Evolutionary conservation across 768 basidiomycete species (phyloP), one percentile per base, ranked within the genome.

Genomic region (Leccinum subtestaceum): DNA sequence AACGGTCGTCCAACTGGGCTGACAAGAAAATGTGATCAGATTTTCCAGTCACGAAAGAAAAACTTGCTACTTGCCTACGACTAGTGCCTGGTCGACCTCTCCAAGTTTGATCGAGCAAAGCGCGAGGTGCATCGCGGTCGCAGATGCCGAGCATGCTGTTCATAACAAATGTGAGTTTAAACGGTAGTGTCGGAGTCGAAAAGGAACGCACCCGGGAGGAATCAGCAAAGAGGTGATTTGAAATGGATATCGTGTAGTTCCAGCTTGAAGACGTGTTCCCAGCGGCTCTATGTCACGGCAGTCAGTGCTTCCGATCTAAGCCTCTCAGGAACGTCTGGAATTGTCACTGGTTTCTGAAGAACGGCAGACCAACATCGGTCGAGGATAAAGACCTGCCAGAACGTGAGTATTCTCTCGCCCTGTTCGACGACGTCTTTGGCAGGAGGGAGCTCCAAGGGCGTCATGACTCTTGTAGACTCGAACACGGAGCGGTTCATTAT

Each of bases 321-420:
- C 10, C 80, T 75, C 56, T 84, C 80, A 36, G 79, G 76, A 52
- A 83, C 82, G 63, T 92, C 89, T 13, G 84, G 82, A 46, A 92
- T 83, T 45, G 84, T 77, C 10, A 78, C 75, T 5, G 89, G 88
- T 60, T 86, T 86, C 31, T 84, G 85, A 6, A 91, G 79, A 10
- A 84, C 81, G 5, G 87, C 84, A 21, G 89, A 89, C 88, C 89
- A 91, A 67, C 88, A 90, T 31, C 86, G 83, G 72, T 93, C 91
- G 62, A 92, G 76, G 65, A 84, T 83, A 72, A 85, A 93, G 11
- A 89, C 88, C 68, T 91, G 88, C 91, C 91, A 93, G 65, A 93
- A 93, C 0, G 89, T 80, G 40, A 86, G 71, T 57, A 91, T 85
- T 45, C 88, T 79, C 67, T 91, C 88, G 50, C 86, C 87, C 48